Evolutionary conservation across 1,284 basidiomycete species (phyloP).

Genomic region (Moesziomyces antarcticus): DNA sequence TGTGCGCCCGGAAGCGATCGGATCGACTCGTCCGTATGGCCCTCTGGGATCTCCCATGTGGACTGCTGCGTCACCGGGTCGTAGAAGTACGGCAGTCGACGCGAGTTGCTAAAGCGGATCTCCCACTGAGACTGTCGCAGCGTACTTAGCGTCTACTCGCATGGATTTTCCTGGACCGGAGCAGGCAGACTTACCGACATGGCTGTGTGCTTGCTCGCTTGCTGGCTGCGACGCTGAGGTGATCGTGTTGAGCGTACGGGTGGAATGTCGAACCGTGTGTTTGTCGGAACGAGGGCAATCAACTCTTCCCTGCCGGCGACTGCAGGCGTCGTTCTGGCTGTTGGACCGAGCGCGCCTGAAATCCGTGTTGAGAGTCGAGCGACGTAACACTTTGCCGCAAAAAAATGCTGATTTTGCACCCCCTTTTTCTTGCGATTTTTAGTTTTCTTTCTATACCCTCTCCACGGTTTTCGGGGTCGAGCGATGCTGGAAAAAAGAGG

Average conservation of each 20-base stretch:
- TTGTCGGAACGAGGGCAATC: not conserved
- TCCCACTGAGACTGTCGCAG: slow-evolving; percentile 55
- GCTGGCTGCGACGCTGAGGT: too few relatives aligned
- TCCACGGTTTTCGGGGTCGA: too few relatives aligned
- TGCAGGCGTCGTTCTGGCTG: not conserved
- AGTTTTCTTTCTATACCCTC: too few relatives aligned
- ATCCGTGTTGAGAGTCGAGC: not conserved
- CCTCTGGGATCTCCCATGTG: slow-evolving; percentile 83
- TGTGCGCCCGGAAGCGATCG: slow-evolving; percentile 60
- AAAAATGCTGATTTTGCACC: not conserved
- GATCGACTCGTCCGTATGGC: slow-evolving; percentile 70
- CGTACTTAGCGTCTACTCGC: slow-evolving; percentile 1
- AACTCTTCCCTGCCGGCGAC: not conserved
- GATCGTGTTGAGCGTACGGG: too few relatives aligned
- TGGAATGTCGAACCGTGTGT: too few relatives aligned
- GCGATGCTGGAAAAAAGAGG: too few relatives aligned
- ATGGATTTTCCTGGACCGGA: not conserved
- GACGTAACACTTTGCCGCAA: not conserved
- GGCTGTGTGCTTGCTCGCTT: too few relatives aligned
- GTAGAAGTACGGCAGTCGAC: slow-evolving; percentile 88
- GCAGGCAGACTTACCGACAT: too few relatives aligned
- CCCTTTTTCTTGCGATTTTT: too few relatives aligned
- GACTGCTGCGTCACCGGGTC: slow-evolving; percentile 79
- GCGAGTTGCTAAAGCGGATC: slow-evolving; percentile 77
- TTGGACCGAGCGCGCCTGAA: slow-evolving; percentile 18